These are phyloP conservation scores for Nicotiana tabacum DNA, from an alignment of 257 asterid species.

Conservation along the genomic window DNA sequence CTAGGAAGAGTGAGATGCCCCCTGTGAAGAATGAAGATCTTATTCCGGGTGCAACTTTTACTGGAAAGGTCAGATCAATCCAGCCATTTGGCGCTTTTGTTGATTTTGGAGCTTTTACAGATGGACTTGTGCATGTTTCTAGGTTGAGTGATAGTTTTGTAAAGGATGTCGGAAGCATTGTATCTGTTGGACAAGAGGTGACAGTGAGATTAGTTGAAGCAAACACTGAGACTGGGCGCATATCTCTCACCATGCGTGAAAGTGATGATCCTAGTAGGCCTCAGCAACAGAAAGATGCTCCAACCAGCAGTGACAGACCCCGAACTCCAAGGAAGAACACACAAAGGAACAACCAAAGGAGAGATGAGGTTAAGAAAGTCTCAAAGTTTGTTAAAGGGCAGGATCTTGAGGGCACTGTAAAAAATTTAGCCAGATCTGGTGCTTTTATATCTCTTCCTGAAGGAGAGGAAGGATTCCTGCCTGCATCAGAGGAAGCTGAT, in stretches of 20 bases:
- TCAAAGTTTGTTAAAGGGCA: slow-evolving; percentile 77
- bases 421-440: slow-evolving; percentile 70
- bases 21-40: slow-evolving; percentile 81
- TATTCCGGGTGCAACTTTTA: slow-evolving; percentile 71
- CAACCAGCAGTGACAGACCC: slow-evolving; percentile 41
- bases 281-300: slow-evolving; percentile 46
- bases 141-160: slow-evolving; percentile 75
- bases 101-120: slow-evolving; percentile 95
- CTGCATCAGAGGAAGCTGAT: slow-evolving; percentile 65
- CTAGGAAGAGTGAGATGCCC: slow-evolving; percentile 87
- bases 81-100: slow-evolving; percentile 98
- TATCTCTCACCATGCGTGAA: slow-evolving; percentile 85
- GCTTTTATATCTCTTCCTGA: slow-evolving; percentile 90
- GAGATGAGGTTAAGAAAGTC: slow-evolving; percentile 44
- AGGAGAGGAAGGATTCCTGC: slow-evolving; percentile 96
- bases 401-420: slow-evolving; percentile 81
- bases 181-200: slow-evolving; percentile 92
- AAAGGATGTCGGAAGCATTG: slow-evolving; percentile 76
- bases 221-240: slow-evolving; percentile 65
- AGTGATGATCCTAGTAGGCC: slow-evolving; percentile 42
- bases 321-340: slow-evolving; percentile 57
- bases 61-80: slow-evolving; percentile 83
- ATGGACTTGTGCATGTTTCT: slow-evolving; percentile 96
- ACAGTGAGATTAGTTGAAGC: slow-evolving; percentile 78
- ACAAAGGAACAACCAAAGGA: slow-evolving; percentile 47